Percentiles rank a stretch among this genome's conserved stretches.
phyloP scores from a whole-genome alignment of 768 basidiomycete species.

The Multifurca ochricompacta region DNA sequence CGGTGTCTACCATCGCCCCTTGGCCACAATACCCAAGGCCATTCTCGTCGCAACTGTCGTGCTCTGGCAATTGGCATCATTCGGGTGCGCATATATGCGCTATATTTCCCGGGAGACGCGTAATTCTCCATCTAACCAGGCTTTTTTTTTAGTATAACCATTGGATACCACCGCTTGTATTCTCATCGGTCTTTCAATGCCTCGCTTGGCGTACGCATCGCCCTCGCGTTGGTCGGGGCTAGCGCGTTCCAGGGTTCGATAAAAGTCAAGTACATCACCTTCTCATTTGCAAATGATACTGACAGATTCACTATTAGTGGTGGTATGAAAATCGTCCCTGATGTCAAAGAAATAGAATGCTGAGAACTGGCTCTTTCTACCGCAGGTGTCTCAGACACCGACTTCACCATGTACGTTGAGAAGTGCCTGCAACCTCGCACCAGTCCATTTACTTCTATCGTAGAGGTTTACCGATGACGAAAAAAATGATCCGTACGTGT shows the following conservation, averaged over 20 bases:
- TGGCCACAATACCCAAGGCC: conserved; percentile 33
- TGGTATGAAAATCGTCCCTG: conserved; percentile 11
- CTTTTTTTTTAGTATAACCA: conserved; percentile 43
- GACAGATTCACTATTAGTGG: conserved; percentile 7
- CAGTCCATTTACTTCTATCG: neutral
- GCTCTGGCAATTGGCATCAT: conserved; percentile 62
- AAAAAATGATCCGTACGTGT: conserved; percentile 52
- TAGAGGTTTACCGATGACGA: conserved; percentile 68
- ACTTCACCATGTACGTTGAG: conserved; percentile 54
- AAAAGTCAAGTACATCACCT: conserved; percentile 37
- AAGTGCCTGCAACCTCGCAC: neutral
- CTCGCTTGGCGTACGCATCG: conserved; percentile 42
- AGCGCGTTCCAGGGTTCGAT: conserved; percentile 76
- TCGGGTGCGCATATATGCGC: conserved; percentile 42
- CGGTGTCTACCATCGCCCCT: conserved; percentile 47
- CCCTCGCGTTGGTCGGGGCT: conserved; percentile 58
- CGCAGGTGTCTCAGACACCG: conserved; percentile 65
- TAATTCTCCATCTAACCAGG: neutral
- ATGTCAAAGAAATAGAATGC: neutral
- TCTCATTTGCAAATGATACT: neutral
- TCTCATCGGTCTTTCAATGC: conserved; percentile 68
- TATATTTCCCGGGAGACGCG: neutral
- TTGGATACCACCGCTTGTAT: conserved; percentile 76
- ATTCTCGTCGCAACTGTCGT: conserved; percentile 48
- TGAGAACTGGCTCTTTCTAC: conserved; percentile 44